These are phyloP conservation scores for Globisporangium camurandrum DNA, from an alignment of 352 stramenopile species.

Conservation along the genomic window DNA sequence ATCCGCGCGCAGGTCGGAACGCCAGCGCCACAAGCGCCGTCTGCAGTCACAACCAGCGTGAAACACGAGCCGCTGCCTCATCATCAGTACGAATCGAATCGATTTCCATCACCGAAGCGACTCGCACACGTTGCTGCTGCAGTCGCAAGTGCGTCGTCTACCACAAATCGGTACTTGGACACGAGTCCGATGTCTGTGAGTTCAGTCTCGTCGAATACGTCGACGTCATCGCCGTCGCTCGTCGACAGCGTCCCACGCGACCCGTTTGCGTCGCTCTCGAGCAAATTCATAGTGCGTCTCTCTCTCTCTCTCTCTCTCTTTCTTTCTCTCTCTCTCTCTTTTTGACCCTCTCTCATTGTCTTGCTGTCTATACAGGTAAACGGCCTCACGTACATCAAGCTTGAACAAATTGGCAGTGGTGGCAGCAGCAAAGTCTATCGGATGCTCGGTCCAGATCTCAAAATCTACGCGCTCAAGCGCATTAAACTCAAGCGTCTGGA, in stretches of 20 bases:
- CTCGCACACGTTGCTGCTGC: slow-evolving; percentile 22
- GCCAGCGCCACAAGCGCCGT: too few relatives aligned
- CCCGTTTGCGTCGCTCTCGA: slow-evolving; percentile 43
- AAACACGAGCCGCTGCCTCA: not conserved
- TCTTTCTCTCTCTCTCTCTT: not conserved
- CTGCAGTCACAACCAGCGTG: not conserved
- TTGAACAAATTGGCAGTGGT: slow-evolving; percentile 95
- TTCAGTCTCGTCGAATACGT: slow-evolving; percentile 35
- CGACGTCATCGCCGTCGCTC: slow-evolving; percentile 39
- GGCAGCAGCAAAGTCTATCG: slow-evolving; percentile 97
- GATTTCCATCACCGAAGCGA: slow-evolving; percentile 41
- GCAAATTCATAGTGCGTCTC: slow-evolving; percentile 38
- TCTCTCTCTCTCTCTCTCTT: not conserved
- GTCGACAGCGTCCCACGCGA: slow-evolving; percentile 23
- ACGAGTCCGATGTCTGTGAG: slow-evolving; percentile 32
- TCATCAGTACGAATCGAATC: slow-evolving; percentile 7
- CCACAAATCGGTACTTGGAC: slow-evolving; percentile 19
- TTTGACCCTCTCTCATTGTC: not conserved
- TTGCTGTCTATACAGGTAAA: slow-evolving; percentile 67
- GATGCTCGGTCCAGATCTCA: slow-evolving; percentile 88
- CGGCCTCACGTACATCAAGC: slow-evolving; percentile 89
- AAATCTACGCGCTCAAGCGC: slow-evolving; percentile 97
- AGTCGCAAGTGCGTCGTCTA: slow-evolving; percentile 3
- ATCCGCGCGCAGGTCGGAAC: too few relatives aligned
- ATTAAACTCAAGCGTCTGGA: slow-evolving; percentile 94